These are phyloP conservation scores for Solanum sparsipilum DNA, from an alignment of 257 asterid species.

Conservation along the genomic window DNA sequence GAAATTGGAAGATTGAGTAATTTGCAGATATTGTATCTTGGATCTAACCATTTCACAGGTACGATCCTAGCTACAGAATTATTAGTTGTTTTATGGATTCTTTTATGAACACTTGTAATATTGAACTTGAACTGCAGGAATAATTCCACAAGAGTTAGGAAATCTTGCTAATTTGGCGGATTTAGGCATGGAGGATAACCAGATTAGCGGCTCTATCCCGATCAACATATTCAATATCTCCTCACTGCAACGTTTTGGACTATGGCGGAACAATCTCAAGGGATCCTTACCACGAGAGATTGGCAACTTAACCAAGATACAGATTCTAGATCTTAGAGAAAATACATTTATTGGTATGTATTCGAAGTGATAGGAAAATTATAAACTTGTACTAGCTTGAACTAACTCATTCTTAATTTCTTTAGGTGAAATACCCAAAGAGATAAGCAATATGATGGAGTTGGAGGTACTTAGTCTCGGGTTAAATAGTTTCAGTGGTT, in stretches of 20 bases:
- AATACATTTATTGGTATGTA: background rate
- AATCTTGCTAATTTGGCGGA: background rate
- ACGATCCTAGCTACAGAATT: background rate
- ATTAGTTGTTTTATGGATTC: too few species aligned
- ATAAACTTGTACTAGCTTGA: background rate
- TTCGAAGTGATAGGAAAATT: background rate
- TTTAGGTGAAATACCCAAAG: background rate
- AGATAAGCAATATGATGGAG: background rate
- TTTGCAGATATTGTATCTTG: background rate
- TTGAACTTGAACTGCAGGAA: background rate
- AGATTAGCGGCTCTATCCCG: constrained; percentile 3
- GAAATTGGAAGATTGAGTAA: background rate
- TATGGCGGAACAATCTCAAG: constrained; percentile 1
- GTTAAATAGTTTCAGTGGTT: background rate
- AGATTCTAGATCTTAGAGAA: background rate
- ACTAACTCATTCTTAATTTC: background rate
- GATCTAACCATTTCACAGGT: background rate
- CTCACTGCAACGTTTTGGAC: background rate
- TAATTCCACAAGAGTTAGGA: background rate
- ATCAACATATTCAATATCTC: constrained; percentile 7
- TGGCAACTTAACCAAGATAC: constrained; percentile 17
- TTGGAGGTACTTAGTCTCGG: background rate
- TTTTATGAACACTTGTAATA: background rate
- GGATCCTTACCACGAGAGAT: constrained; percentile 9
- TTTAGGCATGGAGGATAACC: constrained; percentile 3